These are phyloP conservation scores for Teratosphaeria gauchensis DNA, from an alignment of 2,329 filamentous ascomycete genomes.

Conservation along the genomic window DNA sequence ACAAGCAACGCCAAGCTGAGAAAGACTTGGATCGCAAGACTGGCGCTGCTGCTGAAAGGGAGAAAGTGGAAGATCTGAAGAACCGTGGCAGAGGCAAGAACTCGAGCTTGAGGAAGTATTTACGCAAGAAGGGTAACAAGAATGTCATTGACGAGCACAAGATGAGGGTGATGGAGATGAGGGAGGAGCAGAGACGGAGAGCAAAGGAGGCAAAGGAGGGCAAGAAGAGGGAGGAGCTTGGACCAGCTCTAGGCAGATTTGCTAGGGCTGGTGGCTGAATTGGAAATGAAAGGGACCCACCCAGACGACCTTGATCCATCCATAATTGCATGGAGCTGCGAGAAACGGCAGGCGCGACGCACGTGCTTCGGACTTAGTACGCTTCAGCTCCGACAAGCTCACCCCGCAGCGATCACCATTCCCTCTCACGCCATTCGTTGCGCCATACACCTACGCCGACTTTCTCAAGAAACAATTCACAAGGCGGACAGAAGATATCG, in stretches of 20 bases:
- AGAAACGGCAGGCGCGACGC: no score
- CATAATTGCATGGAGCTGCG: background rate
- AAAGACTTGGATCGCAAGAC: slow-evolving; percentile 65
- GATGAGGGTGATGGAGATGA: slow-evolving; percentile 73
- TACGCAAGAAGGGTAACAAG: slow-evolving; percentile 83
- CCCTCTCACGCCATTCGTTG: background rate
- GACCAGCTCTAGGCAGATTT: slow-evolving; percentile 79
- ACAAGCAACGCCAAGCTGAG: slow-evolving; percentile 66
- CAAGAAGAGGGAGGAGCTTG: slow-evolving; percentile 65
- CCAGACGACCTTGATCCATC: background rate
- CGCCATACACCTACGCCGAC: background rate
- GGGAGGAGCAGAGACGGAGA: slow-evolving; percentile 57
- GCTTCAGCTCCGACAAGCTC: background rate
- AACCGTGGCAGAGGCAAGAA: slow-evolving; percentile 85
- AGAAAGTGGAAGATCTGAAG: slow-evolving; percentile 50
- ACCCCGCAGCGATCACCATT: background rate
- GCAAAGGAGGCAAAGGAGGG: slow-evolving; percentile 57
- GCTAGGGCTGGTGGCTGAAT: slow-evolving; percentile 50
- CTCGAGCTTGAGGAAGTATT: slow-evolving; percentile 73
- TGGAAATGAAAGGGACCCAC: background rate
- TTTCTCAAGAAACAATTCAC: background rate
- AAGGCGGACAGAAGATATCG: background rate
- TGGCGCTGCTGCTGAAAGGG: slow-evolving; percentile 35
- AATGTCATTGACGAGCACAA: slow-evolving; percentile 96
- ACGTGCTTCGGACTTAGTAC: background rate